A percentile compares a stretch with the other conserved stretches of the same genome.
These are phyloP conservation scores for Pyricularia pennisetigena DNA, from an alignment of 2,329 filamentous ascomycete genomes.

Conservation along the genomic window DNA sequence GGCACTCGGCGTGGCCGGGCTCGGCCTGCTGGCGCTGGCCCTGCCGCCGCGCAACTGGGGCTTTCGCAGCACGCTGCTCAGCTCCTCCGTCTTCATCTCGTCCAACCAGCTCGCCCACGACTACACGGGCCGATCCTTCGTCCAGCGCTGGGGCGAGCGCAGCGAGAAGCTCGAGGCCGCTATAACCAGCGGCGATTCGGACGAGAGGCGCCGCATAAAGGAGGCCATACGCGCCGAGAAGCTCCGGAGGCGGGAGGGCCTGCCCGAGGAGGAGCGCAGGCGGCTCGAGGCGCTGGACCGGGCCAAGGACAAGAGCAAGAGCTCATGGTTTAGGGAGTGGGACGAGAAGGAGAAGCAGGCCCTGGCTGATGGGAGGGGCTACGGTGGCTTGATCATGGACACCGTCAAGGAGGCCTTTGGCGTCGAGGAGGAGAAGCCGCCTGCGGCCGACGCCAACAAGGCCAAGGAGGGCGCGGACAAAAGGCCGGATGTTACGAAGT, in stretches of 20 bases:
- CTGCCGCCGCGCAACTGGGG: constrained; percentile 43
- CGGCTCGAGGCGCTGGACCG: constrained; percentile 5
- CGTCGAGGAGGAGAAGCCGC: constrained; percentile 15
- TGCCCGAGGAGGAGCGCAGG: constrained; percentile 20
- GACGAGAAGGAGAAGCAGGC: constrained; percentile 40
- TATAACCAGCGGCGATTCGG: constrained; percentile 23
- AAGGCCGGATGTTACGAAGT: neutral
- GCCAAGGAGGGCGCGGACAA: neutral
- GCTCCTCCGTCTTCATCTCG: constrained; percentile 38
- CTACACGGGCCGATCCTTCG: constrained; percentile 44
- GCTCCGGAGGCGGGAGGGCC: constrained; percentile 23
- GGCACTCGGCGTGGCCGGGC: constrained; percentile 34
- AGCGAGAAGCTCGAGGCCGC: constrained; percentile 28
- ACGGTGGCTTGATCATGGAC: constrained; percentile 45
- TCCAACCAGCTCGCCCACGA: constrained; percentile 46
- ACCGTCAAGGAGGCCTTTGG: constrained; percentile 41
- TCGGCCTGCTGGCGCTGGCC: constrained; percentile 27
- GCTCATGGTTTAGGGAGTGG: constrained; percentile 42
- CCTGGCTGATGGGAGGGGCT: constrained; percentile 44
- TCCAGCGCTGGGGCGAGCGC: constrained; percentile 34
- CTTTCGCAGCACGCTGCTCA: constrained; percentile 39
- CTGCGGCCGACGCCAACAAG: neutral
- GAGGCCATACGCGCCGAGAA: constrained; percentile 35
- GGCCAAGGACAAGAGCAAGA: constrained; percentile 8
- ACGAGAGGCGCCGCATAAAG: constrained; percentile 39